phyloP scores from a whole-genome alignment of 441 rosid species.

The Isatis lusitanica region DNA sequence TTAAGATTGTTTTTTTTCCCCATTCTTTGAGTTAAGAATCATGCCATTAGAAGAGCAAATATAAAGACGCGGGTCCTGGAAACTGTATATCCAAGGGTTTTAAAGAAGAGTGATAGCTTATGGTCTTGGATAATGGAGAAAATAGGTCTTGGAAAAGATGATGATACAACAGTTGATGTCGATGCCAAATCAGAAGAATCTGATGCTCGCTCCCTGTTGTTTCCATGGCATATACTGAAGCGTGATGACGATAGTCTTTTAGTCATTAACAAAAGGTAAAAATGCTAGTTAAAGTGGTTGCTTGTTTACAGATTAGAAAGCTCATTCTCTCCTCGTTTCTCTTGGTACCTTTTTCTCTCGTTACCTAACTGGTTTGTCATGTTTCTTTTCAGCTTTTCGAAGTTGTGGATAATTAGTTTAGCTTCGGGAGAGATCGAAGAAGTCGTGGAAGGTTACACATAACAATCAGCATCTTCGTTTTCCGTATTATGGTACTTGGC shows the following conservation, averaged over 20 bases:
- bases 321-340: conserved; percentile 2
- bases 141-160: conserved; percentile 55
- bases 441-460: conserved; percentile 62
- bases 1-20: conserved; percentile 19
- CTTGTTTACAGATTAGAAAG: neutral
- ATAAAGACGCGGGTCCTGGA: conserved; percentile 75
- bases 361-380: conserved; percentile 7
- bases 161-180: conserved; percentile 34
- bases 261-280: conserved; percentile 66
- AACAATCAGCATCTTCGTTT: conserved; percentile 2
- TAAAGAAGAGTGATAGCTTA: conserved; percentile 44
- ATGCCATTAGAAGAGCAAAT: conserved; percentile 93
- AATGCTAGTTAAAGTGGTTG: neutral
- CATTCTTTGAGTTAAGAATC: conserved; percentile 54
- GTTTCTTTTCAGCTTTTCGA: conserved; percentile 67
- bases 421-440: conserved; percentile 71
- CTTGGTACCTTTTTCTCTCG: neutral
- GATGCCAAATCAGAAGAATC: conserved; percentile 51
- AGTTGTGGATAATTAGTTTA: conserved; percentile 70
- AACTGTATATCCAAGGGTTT: conserved; percentile 71
- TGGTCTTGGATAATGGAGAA: conserved; percentile 75
- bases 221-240: conserved; percentile 92
- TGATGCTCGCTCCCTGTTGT: conserved; percentile 47
- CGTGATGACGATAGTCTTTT: conserved; percentile 49
- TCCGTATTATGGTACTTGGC: neutral